Evolutionary conservation across 1,139 yeast genomes (phyloP), one percentile per base, ranked within the genome.

Genomic region (Yamadazyma taylorii): DNA sequence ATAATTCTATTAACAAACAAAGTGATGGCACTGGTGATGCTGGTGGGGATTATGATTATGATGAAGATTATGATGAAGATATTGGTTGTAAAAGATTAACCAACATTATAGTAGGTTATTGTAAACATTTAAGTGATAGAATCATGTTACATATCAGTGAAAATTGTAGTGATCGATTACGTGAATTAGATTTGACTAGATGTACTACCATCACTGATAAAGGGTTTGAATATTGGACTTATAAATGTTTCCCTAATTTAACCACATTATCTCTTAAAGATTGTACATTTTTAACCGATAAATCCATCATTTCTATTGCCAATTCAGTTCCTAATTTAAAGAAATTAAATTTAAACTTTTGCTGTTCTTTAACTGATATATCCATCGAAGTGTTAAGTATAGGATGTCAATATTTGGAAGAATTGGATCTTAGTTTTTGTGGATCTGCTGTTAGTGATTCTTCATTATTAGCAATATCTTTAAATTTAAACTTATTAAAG

Each of bases 361-460:
- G 94, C 54, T 84, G 92, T 59, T 83, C 87, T 3, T 61, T 85
- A 36, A 77, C 85, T 1, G 90, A 85, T 52, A 70, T 77, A 30
- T 73, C 90, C 3, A 66, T 85, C 15, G 87, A 83, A 43, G 79
- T 81, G 1, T 58, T 85, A 22, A 73, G 85, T 41, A 60, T 80
- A 17, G 85, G 87, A 8, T 81, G 88, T 50, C 82, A 78, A 33
- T 60, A 69, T 17, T 58, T 85, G 38, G 57, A 67, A 36, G 60
- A 63, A 24, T 61, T 85, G 37, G 81, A 82, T 46, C 56, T 84
- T 36, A 79, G 87, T 10, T 85, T 82, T 52, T 85, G 92, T 60
- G 92, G 92, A 2, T 76, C 85, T 34, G 90, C 92, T 0, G 88
- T 85, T 4, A 79, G 87, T 51, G 92, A 85, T 52, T 72, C 81